Evolutionary conservation across 768 basidiomycete genomes (phyloP), one percentile per base, ranked within the genome.

Genomic region (Xerocomus brunneocitrinus): DNA sequence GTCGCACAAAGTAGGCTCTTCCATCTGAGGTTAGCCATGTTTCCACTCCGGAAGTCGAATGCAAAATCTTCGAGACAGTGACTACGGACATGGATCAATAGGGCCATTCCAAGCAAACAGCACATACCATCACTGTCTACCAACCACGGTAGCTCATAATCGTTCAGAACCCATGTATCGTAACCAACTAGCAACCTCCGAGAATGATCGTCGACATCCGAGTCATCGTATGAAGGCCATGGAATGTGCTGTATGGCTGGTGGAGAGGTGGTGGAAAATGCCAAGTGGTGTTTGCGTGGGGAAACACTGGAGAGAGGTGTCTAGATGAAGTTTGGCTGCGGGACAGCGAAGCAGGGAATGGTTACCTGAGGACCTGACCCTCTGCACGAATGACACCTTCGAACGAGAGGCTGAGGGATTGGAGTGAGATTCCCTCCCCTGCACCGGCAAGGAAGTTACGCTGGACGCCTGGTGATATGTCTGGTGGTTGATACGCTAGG

Each of bases 21-120:
- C 91, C 91, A 56, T 93, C 91, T 6, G 88, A 89, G 2, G 90
- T 89, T 44, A 90, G 79, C 91, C 91, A 93, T 0, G 82, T 82
- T 68, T 92, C 91, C 12, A 83, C 79, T 24, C 81, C 81, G 24
- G 81, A 79, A 4, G 72, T 63, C 38, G 82, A 81, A 61, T 82
- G 73, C 25, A 77, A 63, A n/a, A 93, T 84, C 50, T 82, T 75
- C 9, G 68, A 67, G n/a, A 91, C 77, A n/a, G 76, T 74, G 8
- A 89, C 90, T 91, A 57, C 14, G 39, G 27, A 47, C 12, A 45
- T 16, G 36, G 38, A 47, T 52, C 45, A 42, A 32, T 12, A 50
- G 3, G 28, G 38, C 24, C 31, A 43, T 27, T 45, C n/a, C 19
- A 44, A 43, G 28, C 45, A 51, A 12, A 30, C 39, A 56, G 40